Percentiles rank a stretch among this genome's conserved stretches.
phyloP scores from a whole-genome alignment of 2,329 filamentous ascomycete genomes.

The Balansia obtecta region DNA sequence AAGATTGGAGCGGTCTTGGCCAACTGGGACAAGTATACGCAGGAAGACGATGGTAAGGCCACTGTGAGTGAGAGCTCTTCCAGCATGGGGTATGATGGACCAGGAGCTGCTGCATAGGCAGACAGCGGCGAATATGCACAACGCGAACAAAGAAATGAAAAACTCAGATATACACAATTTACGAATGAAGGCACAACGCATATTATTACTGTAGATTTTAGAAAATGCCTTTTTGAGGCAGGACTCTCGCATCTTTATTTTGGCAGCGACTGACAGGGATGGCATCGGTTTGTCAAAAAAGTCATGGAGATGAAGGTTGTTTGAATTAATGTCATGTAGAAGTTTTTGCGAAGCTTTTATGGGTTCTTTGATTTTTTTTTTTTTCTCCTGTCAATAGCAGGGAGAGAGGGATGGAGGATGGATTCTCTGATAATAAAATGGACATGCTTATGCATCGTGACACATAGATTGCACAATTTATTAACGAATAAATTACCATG shows the following conservation, averaged over 20 bases:
- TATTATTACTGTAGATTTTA: conserved; percentile 3
- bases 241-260: background rate
- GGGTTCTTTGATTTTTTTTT: background rate
- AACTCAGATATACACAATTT: background rate
- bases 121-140: background rate
- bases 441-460: conserved; percentile 2
- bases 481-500: background rate
- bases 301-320: conserved; percentile 1
- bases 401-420: background rate
- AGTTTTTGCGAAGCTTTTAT: background rate
- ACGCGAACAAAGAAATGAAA: background rate
- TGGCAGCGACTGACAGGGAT: conserved; percentile 9
- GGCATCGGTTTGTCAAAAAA: conserved; percentile 6
- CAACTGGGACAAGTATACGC: conserved; percentile 67
- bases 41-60: conserved; percentile 32
- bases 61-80: conserved; percentile 26
- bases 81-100: conserved; percentile 29
- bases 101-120: conserved; percentile 27
- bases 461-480: background rate
- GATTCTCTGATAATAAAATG: conserved; percentile 1
- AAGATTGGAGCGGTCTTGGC: conserved; percentile 70
- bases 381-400: background rate
- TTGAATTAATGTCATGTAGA: background rate
- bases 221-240: background rate
- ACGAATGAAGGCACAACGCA: background rate